phyloP scores from a whole-genome alignment of 2,329 filamentous ascomycete species.

The Pseudogymnoascus sp. region DNA sequence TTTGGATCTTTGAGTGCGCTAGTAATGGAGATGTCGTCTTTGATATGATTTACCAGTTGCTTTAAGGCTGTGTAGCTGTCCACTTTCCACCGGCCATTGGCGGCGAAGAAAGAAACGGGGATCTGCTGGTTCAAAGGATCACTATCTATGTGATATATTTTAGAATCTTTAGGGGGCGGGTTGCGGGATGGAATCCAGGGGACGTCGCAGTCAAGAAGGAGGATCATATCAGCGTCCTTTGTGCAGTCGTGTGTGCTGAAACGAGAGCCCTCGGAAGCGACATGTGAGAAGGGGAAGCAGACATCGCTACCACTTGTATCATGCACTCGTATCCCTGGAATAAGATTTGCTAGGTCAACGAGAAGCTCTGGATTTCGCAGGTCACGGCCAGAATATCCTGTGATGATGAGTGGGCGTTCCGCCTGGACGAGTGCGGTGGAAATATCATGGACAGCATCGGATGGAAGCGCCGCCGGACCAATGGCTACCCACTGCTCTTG shows the following conservation, averaged over 20 bases:
- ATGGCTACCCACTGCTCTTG: conserved; percentile 54
- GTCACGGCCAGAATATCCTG: conserved; percentile 43
- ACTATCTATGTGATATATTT: conserved; percentile 58
- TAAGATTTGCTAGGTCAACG: conserved; percentile 38
- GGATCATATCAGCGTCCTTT: conserved; percentile 52
- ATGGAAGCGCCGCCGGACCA: conserved; percentile 19
- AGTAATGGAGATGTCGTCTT: conserved; percentile 11
- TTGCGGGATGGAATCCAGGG: conserved; percentile 62
- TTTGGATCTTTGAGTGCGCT: neutral
- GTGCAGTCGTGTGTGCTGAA: conserved; percentile 51
- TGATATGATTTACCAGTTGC: conserved; percentile 27
- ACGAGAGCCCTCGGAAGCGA: conserved; percentile 42
- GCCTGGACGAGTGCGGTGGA: conserved; percentile 37
- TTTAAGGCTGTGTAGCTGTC: conserved; percentile 39
- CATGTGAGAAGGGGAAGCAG: conserved; percentile 31
- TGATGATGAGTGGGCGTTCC: conserved; percentile 41
- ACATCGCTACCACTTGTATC: conserved; percentile 47
- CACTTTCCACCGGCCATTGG: conserved; percentile 43
- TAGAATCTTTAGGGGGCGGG: conserved; percentile 47
- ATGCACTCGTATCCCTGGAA: conserved; percentile 42
- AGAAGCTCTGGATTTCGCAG: conserved; percentile 30
- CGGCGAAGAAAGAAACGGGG: conserved; percentile 50
- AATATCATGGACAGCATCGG: conserved; percentile 37
- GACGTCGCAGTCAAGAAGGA: conserved; percentile 62
- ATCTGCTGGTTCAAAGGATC: conserved; percentile 59